Evolutionary conservation across 768 basidiomycete genomes (phyloP), one percentile per base, ranked within the genome.

Genomic region (Cystoderma amianthinum): DNA sequence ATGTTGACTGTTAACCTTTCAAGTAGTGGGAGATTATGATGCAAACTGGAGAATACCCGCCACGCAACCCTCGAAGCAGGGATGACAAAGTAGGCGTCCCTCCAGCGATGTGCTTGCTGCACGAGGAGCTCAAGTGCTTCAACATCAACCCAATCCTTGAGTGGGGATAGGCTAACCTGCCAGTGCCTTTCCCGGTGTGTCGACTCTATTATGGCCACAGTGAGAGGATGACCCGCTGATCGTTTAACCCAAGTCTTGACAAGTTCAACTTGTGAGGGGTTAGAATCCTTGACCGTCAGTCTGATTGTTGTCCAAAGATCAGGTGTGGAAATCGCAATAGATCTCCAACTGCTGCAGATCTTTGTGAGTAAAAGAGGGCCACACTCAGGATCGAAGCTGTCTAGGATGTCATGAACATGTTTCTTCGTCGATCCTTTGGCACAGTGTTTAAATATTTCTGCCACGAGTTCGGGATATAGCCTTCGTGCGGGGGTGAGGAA

Each of bases 401-500:
- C 48, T 20, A 45, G 41, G 21, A 46, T 41, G 19, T 48, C 48
- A 5, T 39, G 7, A 9, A 48, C 36, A 3, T 44, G 48, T n/a
- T 39, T 45, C 19, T 28, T 44, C 15, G 3, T 24, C 13, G 48
- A 42, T 20, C 48, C 48, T 23, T 39, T 33, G 19, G 44, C 41
- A 21, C 48, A 48, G 23, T 38, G 28, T 19, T 40, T 36, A 32
- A 48, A 48, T 18, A 48, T 48, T 38, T 48, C 48, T 5, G 44
- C 41, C 38, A 41, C 38, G 30, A 48, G 32, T 23, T 48, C 48
- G 9, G 48, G 48, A 21, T 44, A 48, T 11, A 48, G 38, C 6
- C 48, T 39, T n/a, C 48, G 44, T 15, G 48, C 44, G n/a, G 44
- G 48, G 7, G 48, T 48, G 23, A 45, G 21, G n/a, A 45, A 44